Conservation (phyloP, 2,329 filamentous ascomycete genomes). For the Diaporthe sp. region DNA sequence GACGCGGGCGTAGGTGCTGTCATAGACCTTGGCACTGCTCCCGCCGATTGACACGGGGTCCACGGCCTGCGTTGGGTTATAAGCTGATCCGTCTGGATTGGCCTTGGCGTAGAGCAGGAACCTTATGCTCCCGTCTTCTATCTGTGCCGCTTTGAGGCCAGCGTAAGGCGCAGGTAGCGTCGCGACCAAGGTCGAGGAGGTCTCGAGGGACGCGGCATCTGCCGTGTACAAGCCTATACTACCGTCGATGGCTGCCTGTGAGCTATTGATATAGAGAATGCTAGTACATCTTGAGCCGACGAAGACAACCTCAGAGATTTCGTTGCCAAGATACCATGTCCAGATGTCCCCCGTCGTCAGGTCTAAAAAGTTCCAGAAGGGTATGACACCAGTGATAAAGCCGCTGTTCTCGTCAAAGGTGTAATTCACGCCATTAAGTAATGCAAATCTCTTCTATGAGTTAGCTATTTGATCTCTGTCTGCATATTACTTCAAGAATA, state of each 20-base stretch:
- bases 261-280: conserved; percentile 2
- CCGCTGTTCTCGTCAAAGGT: conserved; percentile 11
- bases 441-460: neutral
- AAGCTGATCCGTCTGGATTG: neutral
- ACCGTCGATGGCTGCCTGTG: neutral
- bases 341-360: neutral
- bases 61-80: neutral
- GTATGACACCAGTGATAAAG: neutral
- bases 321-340: conserved; percentile 8
- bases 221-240: neutral
- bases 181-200: neutral
- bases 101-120: conserved; percentile 10
- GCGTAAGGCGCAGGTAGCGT: conserved; percentile 2
- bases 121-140: neutral
- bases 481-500: too few relatives aligned
- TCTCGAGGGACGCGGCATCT: neutral
- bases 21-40: conserved; percentile 10
- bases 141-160: neutral
- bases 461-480: neutral
- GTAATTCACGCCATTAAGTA: neutral
- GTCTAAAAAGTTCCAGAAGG: neutral
- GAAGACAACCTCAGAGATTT: conserved; percentile 8
- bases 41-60: neutral
- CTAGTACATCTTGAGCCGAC: neutral
- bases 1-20: conserved; percentile 7